Evolutionary conservation across 495 filamentous ascomycete genomes (phyloP), one percentile per base, ranked within the genome.

Genomic region (Margaritispora aquatica): DNA sequence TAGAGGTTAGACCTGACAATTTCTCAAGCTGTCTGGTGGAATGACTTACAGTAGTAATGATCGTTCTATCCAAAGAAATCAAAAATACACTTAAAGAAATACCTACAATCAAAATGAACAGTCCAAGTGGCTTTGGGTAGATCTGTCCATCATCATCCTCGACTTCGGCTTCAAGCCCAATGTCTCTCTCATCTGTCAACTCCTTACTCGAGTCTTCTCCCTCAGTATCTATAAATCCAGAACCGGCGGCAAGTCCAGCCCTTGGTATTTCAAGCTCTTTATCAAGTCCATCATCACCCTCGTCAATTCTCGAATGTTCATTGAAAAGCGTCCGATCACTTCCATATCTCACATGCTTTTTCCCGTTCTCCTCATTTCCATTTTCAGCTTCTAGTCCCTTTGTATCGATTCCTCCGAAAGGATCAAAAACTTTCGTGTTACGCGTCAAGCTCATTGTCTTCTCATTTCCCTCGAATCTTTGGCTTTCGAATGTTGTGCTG

Each of bases 61-160:
- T 72, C 10, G 74, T 76, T 13, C 74, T 63, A 34, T 76, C 74
- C 38, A 76, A 65, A 55, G 73, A 73, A 1, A 75, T 67, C 31
- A 76, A 52, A 54, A 76, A 73, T 51, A 73, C 67, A 26, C 69
- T 70, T 31, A 73, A 59, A 61, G 73, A 71, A 41, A 76, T 61
- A 38, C 72, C 74, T 13, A 61, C 55, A 44, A 67, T 69, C 21
- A 75, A 57, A 56, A 68, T 62, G 23, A 59, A 21, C 31, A 75
- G 59, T 0, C 63, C 67, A 26, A 73, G 36, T 1, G 71, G 69
- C 8, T 63, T 64, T 20, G 75, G 55, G 41, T 66, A 71, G 2
- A 46, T 54, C 0, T 57, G 23, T 9, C 69, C 55, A 20, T 66
- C 64, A 38, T 49, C 48, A 29, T 47, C 54, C 24, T 64, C 63